These are phyloP conservation scores for Daedaleopsis nitida DNA, from an alignment of 768 basidiomycete genomes.

Conservation along the genomic window DNA sequence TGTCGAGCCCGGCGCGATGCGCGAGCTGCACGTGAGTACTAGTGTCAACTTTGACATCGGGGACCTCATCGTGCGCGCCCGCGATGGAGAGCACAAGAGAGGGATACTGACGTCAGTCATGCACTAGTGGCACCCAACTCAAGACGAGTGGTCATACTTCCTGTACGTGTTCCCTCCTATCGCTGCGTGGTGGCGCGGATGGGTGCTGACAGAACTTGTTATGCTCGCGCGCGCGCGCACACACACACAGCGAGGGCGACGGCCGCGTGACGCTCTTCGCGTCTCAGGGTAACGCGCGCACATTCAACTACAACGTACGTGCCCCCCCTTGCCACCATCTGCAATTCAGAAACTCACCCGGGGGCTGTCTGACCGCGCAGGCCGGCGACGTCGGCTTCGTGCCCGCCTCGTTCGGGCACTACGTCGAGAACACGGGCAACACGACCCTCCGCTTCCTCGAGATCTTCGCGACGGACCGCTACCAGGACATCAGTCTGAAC, in stretches of 20 bases:
- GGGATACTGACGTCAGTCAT: neutral
- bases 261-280: slow-evolving; percentile 48
- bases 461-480: slow-evolving; percentile 51
- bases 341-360: neutral
- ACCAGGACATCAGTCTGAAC: slow-evolving; percentile 58
- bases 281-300: slow-evolving; percentile 40
- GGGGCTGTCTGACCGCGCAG: neutral
- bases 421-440: slow-evolving; percentile 68
- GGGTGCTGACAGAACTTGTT: neutral
- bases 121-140: slow-evolving; percentile 51
- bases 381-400: slow-evolving; percentile 30
- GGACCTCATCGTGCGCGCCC: neutral
- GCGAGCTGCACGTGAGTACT: slow-evolving; percentile 52
- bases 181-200: neutral
- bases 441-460: slow-evolving; percentile 60
- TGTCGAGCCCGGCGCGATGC: slow-evolving; percentile 62
- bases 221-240: neutral
- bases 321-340: too few species aligned
- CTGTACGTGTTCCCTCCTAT: slow-evolving; percentile 11
- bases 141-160: slow-evolving; percentile 49
- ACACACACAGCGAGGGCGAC: slow-evolving; percentile 34
- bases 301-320: slow-evolving; percentile 47
- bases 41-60: neutral
- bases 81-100: neutral
- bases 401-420: slow-evolving; percentile 42